phyloP scores from a whole-genome alignment of 768 basidiomycete genomes.

The Leccinum variicolor region DNA sequence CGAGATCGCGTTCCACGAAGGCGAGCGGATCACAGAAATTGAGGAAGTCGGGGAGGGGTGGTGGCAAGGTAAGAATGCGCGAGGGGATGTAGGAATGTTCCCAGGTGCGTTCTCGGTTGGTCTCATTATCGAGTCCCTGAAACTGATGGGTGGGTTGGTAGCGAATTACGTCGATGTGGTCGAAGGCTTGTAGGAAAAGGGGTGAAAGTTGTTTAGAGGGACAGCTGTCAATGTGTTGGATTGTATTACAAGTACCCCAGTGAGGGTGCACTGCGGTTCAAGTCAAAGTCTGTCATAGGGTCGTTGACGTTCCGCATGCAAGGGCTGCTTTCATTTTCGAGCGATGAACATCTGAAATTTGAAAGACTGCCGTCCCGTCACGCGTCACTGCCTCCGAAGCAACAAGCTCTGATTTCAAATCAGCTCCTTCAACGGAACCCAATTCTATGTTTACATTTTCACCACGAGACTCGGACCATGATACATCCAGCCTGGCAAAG shows the following conservation, averaged over 20 bases:
- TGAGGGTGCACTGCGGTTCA: no score
- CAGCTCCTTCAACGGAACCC: no score
- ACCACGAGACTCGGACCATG: no score
- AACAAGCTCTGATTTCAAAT: no score
- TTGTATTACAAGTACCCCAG: not conserved
- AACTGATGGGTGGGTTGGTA: not conserved
- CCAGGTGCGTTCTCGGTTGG: conserved; percentile 51
- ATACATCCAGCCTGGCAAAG: no score
- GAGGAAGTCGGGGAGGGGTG: conserved; percentile 85
- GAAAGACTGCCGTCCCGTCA: no score
- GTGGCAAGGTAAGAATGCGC: conserved; percentile 70
- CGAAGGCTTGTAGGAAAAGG: not conserved
- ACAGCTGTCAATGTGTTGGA: not conserved
- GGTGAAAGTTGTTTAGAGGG: not conserved
- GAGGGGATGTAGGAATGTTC: conserved; percentile 66
- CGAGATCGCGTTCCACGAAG: conserved; percentile 82
- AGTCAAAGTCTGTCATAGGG: no score
- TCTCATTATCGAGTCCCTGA: not conserved
- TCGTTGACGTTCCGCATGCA: no score
- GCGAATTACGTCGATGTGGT: conserved; percentile 20
- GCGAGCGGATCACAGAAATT: conserved; percentile 74
- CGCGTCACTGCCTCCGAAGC: no score
- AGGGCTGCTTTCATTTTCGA: no score
- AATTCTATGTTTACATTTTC: no score
- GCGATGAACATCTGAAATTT: no score